Percentiles rank a stretch among this genome's conserved stretches.
Conservation (phyloP, 2,329 filamentous ascomycete genomes). For the Fusarium humuli region DNA sequence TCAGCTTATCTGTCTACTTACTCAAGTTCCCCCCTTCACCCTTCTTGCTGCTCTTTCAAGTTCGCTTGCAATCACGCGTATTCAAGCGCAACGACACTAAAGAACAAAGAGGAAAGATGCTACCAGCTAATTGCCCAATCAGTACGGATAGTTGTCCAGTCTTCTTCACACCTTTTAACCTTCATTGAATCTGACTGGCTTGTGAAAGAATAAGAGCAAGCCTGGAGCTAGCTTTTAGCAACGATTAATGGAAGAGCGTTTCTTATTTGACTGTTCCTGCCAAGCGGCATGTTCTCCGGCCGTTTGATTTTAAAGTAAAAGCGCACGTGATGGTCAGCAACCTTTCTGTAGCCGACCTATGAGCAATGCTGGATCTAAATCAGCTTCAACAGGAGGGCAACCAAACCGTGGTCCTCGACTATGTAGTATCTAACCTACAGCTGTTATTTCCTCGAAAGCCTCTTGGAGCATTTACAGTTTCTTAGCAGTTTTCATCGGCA, state of each 20-base stretch:
- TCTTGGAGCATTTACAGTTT: not conserved
- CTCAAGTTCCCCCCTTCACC: not conserved
- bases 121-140: constrained; percentile 15
- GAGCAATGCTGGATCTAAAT: not conserved
- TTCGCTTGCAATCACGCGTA: constrained; percentile 19
- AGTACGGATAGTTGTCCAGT: not conserved
- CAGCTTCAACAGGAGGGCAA: not conserved
- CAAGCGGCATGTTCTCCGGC: constrained; percentile 3
- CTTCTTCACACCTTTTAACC: not conserved
- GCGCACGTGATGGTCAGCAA: constrained; percentile 25
- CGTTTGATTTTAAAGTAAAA: not conserved
- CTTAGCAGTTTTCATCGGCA: not conserved
- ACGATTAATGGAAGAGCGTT: not conserved
- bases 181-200: constrained; percentile 14
- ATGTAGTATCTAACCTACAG: not conserved
- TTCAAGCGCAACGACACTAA: constrained; percentile 2
- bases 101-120: constrained; percentile 13
- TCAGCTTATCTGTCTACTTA: not conserved
- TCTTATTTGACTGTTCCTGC: constrained; percentile 18
- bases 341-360: constrained; percentile 4
- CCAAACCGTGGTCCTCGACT: not conserved
- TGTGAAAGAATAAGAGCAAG: constrained; percentile 1
- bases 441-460: not conserved
- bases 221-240: constrained; percentile 7
- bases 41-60: not conserved